phyloP scores from a whole-genome alignment of 225 moss, liverwort and hornwort species.

The Polytrichum formosum region DNA sequence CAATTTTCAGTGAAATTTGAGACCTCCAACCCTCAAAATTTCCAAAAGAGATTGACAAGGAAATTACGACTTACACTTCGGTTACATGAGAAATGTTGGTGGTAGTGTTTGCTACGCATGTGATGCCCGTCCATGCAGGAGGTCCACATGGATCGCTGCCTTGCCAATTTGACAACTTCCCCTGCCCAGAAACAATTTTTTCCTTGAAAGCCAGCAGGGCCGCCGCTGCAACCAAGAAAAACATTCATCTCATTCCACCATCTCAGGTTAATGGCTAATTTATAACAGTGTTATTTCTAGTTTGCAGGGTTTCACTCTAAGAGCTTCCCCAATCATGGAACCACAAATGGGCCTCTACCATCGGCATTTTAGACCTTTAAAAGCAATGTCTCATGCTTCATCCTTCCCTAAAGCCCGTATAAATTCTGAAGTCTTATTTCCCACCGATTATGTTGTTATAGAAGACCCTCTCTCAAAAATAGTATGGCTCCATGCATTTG shows the following conservation, averaged over 20 bases:
- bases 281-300: background rate
- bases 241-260: background rate
- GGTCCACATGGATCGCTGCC: constrained; percentile 42
- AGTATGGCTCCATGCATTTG: no score
- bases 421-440: no score
- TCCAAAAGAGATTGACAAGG: background rate
- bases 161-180: constrained; percentile 32
- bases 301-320: no score
- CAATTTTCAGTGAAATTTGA: background rate
- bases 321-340: no score
- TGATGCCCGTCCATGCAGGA: constrained; percentile 35
- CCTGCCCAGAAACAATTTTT: constrained; percentile 14
- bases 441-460: no score
- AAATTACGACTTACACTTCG: constrained; percentile 1
- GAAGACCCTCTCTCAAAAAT: no score
- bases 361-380: no score
- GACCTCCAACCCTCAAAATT: background rate
- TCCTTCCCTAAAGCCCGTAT: no score
- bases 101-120: background rate
- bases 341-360: no score
- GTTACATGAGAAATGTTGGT: constrained; percentile 22
- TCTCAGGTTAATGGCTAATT: background rate
- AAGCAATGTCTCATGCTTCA: no score
- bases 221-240: constrained; percentile 30
- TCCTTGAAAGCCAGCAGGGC: constrained; percentile 38